Conservation (phyloP, 73 alveolate genomes). For the Tetrahymena elliotti region DNA sequence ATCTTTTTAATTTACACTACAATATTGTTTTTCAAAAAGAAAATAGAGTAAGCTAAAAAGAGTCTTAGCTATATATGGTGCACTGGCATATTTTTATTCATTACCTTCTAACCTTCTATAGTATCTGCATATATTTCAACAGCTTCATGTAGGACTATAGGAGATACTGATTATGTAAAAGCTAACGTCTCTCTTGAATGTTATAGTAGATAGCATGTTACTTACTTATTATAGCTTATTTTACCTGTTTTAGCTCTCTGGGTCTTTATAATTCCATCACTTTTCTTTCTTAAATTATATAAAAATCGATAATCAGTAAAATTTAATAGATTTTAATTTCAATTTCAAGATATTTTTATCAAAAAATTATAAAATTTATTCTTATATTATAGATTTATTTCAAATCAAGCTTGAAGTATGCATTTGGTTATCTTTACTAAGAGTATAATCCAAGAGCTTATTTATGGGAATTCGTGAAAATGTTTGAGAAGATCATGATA, state of each 20-base stretch:
- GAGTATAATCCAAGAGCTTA: slow-evolving; percentile 24
- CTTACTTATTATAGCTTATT: too few relatives aligned
- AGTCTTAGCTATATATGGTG: slow-evolving; percentile 2
- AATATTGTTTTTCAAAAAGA: neutral
- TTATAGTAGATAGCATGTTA: neutral
- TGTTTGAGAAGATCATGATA: slow-evolving; percentile 10
- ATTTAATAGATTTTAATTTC: neutral
- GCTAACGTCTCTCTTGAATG: slow-evolving; percentile 1
- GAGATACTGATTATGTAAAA: slow-evolving; percentile 1
- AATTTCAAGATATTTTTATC: neutral
- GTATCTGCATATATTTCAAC: slow-evolving; percentile 16
- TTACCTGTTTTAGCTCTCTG: slow-evolving; percentile 4
- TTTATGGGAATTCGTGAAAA: slow-evolving; percentile 41
- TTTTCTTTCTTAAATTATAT: neutral
- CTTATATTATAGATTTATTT: neutral
- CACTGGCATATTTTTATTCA: slow-evolving; percentile 10
- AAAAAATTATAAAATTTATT: neutral
- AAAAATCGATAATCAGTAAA: neutral
- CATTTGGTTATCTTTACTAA: slow-evolving; percentile 17
- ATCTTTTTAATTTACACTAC: neutral
- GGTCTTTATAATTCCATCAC: slow-evolving; percentile 16
- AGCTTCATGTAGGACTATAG: slow-evolving; percentile 9
- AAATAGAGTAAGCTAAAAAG: neutral
- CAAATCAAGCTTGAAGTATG: neutral
- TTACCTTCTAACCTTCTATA: slow-evolving; percentile 11